phyloP scores from a whole-genome alignment of 2,329 filamentous ascomycete genomes.

The Cladophialophora immunda region DNA sequence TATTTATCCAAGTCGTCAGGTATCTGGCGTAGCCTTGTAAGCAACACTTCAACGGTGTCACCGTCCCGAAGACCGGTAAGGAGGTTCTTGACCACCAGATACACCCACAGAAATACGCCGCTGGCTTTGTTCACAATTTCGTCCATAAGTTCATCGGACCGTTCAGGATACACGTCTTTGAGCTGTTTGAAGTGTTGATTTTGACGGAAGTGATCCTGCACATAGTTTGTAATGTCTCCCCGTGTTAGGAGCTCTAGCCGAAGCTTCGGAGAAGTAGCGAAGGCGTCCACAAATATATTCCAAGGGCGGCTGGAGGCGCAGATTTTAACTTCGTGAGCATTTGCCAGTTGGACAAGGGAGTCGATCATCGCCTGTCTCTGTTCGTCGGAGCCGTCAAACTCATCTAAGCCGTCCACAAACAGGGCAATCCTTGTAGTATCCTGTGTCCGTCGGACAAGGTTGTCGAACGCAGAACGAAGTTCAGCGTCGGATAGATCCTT shows the following conservation, averaged over 20 bases:
- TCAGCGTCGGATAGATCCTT: too few species aligned
- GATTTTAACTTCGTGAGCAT: background rate
- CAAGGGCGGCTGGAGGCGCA: conserved; percentile 4
- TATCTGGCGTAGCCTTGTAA: background rate
- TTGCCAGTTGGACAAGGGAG: background rate
- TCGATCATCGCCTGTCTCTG: background rate
- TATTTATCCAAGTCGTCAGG: conserved; percentile 6
- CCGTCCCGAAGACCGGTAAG: background rate
- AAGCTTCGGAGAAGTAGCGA: background rate
- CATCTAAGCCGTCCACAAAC: conserved; percentile 19
- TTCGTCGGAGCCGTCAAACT: conserved; percentile 11
- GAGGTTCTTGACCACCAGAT: background rate
- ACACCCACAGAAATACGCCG: conserved; percentile 20
- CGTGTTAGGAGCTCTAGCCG: conserved; percentile 4
- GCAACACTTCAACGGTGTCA: background rate
- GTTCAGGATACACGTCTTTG: background rate
- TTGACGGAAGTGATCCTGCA: background rate
- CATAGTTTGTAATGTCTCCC: background rate
- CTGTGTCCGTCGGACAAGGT: too few species aligned
- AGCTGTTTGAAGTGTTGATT: background rate
- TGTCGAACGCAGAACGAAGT: too few species aligned
- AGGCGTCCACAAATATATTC: conserved; percentile 2
- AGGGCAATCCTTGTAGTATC: background rate
- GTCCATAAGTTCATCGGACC: background rate
- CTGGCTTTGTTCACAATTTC: conserved; percentile 12